Percentiles rank a stretch among this genome's conserved stretches.
Evolutionary conservation across 192 early-diverging fungal species (phyloP).

Genomic region (Coemansia sp.): DNA sequence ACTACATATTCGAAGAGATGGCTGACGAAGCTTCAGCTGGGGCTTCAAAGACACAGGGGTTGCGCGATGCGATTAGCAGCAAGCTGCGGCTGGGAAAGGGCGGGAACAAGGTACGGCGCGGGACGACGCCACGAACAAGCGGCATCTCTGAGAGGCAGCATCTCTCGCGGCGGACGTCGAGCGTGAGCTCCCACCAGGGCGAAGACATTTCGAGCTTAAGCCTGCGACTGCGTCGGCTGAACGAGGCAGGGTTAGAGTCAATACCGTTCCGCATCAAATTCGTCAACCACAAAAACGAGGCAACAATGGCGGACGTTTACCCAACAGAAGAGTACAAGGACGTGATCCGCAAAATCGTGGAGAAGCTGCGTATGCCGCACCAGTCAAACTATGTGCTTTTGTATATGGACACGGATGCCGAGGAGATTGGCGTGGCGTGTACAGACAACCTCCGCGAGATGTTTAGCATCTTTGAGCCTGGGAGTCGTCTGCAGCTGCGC

Average conservation of each 20-base stretch:
- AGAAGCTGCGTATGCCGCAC: conserved; percentile 39
- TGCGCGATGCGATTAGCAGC: conserved; percentile 4
- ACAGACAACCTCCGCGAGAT: conserved; percentile 48
- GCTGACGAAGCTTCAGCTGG: neutral
- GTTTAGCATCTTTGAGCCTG: conserved; percentile 45
- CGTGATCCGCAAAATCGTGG: conserved; percentile 26
- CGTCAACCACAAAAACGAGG: conserved; percentile 36
- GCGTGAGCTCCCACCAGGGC: neutral
- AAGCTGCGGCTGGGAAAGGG: conserved; percentile 23
- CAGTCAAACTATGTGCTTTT: conserved; percentile 34
- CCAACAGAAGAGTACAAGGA: conserved; percentile 35
- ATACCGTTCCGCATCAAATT: conserved; percentile 44
- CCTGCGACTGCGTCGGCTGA: conserved; percentile 21
- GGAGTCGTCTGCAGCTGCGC: conserved; percentile 33
- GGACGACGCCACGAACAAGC: conserved; percentile 35
- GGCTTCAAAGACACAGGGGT: neutral
- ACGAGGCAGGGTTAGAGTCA: conserved; percentile 2
- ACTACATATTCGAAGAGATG: neutral
- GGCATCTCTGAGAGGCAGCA: conserved; percentile 7
- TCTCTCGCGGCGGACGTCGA: conserved; percentile 5
- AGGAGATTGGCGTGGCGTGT: conserved; percentile 52
- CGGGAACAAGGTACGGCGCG: conserved; percentile 32
- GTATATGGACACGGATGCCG: conserved; percentile 44
- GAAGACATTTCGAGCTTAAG: conserved; percentile 19
- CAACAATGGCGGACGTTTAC: conserved; percentile 43